Base-by-base conservation (phyloP, 164 flowering plant species). In the Umbilicus rupestris region DNA sequence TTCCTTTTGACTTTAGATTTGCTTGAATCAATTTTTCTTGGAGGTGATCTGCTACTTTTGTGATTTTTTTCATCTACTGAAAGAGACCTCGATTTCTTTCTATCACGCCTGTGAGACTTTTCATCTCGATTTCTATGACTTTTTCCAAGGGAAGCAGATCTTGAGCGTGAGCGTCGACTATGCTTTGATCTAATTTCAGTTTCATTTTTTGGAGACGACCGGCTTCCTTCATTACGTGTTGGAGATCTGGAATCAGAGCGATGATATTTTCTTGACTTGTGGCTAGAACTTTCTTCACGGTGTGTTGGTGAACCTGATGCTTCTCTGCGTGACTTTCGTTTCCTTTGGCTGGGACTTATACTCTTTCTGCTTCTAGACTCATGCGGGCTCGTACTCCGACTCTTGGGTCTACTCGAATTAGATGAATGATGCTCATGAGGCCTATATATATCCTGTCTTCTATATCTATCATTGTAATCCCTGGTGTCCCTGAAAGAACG, bases 331-430 rank as follows among this genome's bases (percentile, higher is more conserved):
- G 81, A 77, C 68, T 80, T 89, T 80, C 84, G 85, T 67, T 66
- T 69, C 60, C 72, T 77, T 66, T 92, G 94, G 69, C 92, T 87
- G 31, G 52, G 26, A 78, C 96, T 88, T 80, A 87, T 80, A 76
- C 87, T 89, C 77, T 79, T 87, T 33, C 82, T 73, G 73, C 92
- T 85, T 73, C 87, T 84, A 10, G 84, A 86, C 70, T 67, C 42
- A 68, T 22, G 42, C 5, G 65, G 65, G n/a, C 92, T 88, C 37
- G 50, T 28, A 79, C 97, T 90, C 82, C 95, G 80, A 75, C 89
- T 89, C 77, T 79, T 87, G 31, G 81, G 72, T 73, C 92, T 85
- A 72, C 87, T 84, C 10, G 84, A 86, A 66, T 68, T 31, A 66
- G 89, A 82, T 41, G 81, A 86, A 73, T 75, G 77, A 49, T 55